Base-by-base conservation (phyloP, 495 filamentous ascomycete species). In the Penicillium salamii region DNA sequence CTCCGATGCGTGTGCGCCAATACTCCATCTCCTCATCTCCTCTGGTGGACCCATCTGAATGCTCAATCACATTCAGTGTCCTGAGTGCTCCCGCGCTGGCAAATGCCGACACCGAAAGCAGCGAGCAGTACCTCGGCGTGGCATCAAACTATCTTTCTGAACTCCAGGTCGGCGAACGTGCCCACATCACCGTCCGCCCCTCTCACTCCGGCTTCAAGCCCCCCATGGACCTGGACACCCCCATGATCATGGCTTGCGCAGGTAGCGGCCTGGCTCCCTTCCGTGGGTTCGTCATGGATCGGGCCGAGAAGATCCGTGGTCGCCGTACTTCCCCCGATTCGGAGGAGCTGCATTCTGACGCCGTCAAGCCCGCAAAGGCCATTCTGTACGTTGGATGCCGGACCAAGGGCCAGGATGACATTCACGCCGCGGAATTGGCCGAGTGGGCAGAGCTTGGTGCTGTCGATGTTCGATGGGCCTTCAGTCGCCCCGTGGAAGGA, bases 1-100 rank as follows among this genome's bases (percentile, higher is more conserved):
- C 84, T 0, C 86, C 86, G 0, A 85, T 92, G 78, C 83, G 85
- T 17, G 77, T 85, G 13, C 80, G 88, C 11, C 85, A 88, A 61
- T 92, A 91, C 64, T 87, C 81, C 31, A 89, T 92, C 66, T 90
- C 87, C 13, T 90, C 87, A 0, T 90, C 87, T 0, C 87, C 87
- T 0, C 74, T 84, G 2, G 75, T 43, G 58, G 66, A 86, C 63
- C 76, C 82, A 0, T 68, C 65, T 3, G 71, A 74, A 52, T 81
- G 79, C 18, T 83, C 81, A 0, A 70, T 91, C 21, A 90, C 87
- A 11, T 88, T 84, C 74, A 72, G 72, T 5, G 73, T 90, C 13
- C 74, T 88, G 58, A 75, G 81, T 43, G 70, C 71, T 3, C 78
- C 80, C 0, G 75, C 83, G 7, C 70, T 79, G 8, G 76, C 40